Conservation (phyloP, 352 stramenopile genomes). For the Phytopythium cucurbitacearum region DNA sequence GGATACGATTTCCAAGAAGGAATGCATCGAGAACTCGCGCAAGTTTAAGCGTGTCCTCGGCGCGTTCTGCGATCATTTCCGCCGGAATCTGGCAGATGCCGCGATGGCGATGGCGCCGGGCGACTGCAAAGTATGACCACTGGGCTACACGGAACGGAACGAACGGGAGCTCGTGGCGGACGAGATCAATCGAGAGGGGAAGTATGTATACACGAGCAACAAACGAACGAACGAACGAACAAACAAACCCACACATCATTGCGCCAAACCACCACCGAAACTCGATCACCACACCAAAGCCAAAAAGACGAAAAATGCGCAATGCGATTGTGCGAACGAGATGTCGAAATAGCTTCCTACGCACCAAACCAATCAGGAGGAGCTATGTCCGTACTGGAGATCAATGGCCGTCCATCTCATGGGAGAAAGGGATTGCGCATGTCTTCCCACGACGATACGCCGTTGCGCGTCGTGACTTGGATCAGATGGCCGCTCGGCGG, state of each 20-base stretch:
- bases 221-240: neutral
- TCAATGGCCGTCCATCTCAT: neutral
- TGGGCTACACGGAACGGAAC: neutral
- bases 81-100: constrained; percentile 34
- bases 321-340: no score
- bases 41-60: constrained; percentile 78
- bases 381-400: neutral
- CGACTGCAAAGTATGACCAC: constrained; percentile 3
- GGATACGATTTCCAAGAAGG: constrained; percentile 46
- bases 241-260: no score
- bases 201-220: neutral
- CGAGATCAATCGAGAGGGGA: neutral
- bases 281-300: no score
- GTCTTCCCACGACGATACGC: constrained; percentile 58
- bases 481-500: constrained; percentile 67
- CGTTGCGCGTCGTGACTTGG: constrained; percentile 55
- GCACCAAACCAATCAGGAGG: neutral
- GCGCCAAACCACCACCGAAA: no score
- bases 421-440: constrained; percentile 57
- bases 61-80: constrained; percentile 78
- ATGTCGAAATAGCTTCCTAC: neutral
- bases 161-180: neutral
- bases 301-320: no score
- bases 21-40: constrained; percentile 68
- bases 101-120: constrained; percentile 4